A percentile compares a stretch with the other conserved stretches of the same genome.
Conservation (phyloP, 1,284 basidiomycete species). For the Ceratobasidium papillatum region DNA sequence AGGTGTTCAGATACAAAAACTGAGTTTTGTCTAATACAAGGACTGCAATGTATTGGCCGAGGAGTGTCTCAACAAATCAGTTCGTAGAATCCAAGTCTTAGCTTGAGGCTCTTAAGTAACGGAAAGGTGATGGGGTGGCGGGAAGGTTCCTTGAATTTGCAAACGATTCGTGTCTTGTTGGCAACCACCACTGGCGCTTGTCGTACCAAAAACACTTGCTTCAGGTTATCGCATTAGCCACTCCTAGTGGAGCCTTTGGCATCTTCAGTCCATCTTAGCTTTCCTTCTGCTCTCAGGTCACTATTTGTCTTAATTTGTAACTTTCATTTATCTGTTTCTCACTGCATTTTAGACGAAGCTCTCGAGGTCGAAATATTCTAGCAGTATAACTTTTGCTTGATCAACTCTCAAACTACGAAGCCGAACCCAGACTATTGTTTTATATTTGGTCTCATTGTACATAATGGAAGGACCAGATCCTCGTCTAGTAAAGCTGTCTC, state of each 20-base stretch:
- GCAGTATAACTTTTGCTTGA: no score
- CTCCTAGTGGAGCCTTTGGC: not conserved
- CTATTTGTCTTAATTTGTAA: no score
- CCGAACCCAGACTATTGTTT: no score
- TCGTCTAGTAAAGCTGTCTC: constrained; percentile 17
- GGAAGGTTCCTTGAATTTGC: not conserved
- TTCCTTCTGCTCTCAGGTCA: not conserved
- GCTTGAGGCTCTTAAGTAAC: not conserved
- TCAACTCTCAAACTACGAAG: no score
- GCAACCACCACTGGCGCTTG: constrained; percentile 9
- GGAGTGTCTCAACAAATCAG: no score
- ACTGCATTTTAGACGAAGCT: no score
- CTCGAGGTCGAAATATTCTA: no score
- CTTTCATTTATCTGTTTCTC: not conserved
- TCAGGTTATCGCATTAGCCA: not conserved
- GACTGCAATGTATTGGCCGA: no score
- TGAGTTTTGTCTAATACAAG: no score
- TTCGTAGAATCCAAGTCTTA: not conserved
- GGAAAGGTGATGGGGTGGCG: not conserved
- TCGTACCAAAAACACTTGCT: not conserved
- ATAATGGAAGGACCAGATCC: constrained; percentile 4
- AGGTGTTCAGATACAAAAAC: no score
- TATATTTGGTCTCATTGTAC: not conserved
- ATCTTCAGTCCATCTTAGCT: not conserved
- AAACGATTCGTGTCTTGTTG: not conserved